A percentile compares a stretch with the other conserved stretches of the same genome.
phyloP scores from a whole-genome alignment of 2,329 filamentous ascomycete genomes.

The Colletotrichum noveboracense region DNA sequence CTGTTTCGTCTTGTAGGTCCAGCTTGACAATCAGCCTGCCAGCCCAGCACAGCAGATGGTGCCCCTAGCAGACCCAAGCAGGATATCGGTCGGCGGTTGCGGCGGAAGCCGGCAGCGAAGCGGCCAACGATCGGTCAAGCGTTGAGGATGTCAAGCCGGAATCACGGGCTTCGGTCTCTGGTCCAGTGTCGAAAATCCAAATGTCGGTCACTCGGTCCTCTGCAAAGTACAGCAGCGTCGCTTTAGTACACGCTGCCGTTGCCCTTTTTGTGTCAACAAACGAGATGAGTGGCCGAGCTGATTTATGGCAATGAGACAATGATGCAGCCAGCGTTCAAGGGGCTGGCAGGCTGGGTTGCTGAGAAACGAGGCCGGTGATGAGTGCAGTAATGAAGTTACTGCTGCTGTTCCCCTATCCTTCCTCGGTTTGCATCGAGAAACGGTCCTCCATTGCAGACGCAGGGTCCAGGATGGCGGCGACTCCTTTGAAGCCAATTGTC shows the following conservation, averaged over 20 bases:
- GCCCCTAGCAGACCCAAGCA: neutral
- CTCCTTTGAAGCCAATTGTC: neutral
- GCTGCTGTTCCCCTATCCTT: neutral
- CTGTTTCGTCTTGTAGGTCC: neutral
- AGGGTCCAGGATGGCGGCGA: neutral
- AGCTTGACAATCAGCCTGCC: neutral
- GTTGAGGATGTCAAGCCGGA: neutral
- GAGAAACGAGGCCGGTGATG: neutral
- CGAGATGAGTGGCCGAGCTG: neutral
- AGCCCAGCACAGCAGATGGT: neutral
- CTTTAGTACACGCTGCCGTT: neutral
- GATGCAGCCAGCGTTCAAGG: neutral
- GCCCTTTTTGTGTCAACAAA: neutral
- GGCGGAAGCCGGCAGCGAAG: conserved; percentile 9
- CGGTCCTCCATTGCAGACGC: neutral
- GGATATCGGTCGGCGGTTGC: neutral
- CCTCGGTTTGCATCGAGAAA: neutral
- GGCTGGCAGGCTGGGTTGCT: neutral
- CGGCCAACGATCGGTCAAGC: neutral
- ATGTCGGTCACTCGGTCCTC: neutral
- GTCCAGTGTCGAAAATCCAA: neutral
- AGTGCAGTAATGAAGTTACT: neutral
- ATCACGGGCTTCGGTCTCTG: neutral
- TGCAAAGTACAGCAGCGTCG: neutral
- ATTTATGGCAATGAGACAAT: neutral